phyloP scores from a whole-genome alignment of 1,284 basidiomycete species.

The Cutaneotrichosporon spelunceum region DNA sequence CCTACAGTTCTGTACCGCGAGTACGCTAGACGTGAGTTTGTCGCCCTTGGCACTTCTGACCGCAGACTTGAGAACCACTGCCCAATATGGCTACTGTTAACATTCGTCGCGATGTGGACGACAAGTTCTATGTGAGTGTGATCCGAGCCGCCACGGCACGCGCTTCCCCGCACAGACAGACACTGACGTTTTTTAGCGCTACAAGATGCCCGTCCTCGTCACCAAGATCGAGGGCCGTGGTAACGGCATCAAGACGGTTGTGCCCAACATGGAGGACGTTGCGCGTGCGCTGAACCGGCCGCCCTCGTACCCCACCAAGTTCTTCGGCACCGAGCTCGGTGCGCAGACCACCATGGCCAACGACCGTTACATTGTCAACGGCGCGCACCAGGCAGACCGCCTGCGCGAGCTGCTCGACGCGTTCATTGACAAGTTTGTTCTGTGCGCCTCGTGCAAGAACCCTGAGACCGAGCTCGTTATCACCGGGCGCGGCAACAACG shows the following conservation, averaged over 20 bases:
- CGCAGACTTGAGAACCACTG: slow-evolving; percentile 21
- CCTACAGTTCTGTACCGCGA: slow-evolving; percentile 13
- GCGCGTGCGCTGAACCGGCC: slow-evolving; percentile 92
- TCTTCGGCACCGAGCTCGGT: slow-evolving; percentile 97
- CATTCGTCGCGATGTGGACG: slow-evolving; percentile 96
- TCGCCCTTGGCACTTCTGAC: neutral
- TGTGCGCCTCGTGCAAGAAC: slow-evolving; percentile 98
- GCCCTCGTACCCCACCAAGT: slow-evolving; percentile 94
- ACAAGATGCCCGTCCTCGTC: slow-evolving; percentile 83
- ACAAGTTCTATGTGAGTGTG: slow-evolving; percentile 56
- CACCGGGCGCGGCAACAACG: slow-evolving; percentile 63
- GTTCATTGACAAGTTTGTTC: slow-evolving; percentile 98
- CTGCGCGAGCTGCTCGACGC: slow-evolving; percentile 92
- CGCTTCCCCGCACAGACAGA: slow-evolving; percentile 1
- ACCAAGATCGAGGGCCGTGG: slow-evolving; percentile 99
- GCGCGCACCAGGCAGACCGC: slow-evolving; percentile 86
- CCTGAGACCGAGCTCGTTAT: slow-evolving; percentile 97
- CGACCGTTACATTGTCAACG: slow-evolving; percentile 98
- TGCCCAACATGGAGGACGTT: slow-evolving; percentile 98
- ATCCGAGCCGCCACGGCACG: neutral
- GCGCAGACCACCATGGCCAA: slow-evolving; percentile 95
- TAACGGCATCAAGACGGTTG: slow-evolving; percentile 98
- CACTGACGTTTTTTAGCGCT: slow-evolving; percentile 37
- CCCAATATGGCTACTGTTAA: slow-evolving; percentile 85
- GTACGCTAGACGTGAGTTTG: slow-evolving; percentile 24